Evolutionary conservation across 305 asterid genomes (phyloP).

Genomic region (Fraxinus albicans): DNA sequence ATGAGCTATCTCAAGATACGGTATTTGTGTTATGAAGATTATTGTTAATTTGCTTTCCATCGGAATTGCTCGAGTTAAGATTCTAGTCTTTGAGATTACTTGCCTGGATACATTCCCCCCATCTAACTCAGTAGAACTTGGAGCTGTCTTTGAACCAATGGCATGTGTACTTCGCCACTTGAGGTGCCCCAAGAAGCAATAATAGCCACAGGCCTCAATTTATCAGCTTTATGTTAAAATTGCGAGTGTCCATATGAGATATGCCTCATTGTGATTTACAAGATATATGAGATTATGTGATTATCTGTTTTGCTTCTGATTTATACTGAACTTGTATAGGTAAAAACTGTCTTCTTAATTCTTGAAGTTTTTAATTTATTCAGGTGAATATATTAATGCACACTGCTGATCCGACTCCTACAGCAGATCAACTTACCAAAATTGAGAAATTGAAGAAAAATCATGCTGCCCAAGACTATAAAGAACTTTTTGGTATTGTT

Average conservation of each 20-base stretch:
- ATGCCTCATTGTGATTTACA: slow-evolving; percentile 1
- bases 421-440: background rate
- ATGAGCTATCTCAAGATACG: background rate
- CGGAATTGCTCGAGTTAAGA: background rate
- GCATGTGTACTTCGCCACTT: background rate
- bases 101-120: background rate
- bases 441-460: slow-evolving; percentile 32
- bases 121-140: background rate
- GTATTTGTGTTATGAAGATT: background rate
- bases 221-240: background rate
- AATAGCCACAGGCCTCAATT: background rate
- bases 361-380: slow-evolving; percentile 4
- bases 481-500: slow-evolving; percentile 32
- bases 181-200: background rate
- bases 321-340: slow-evolving; percentile 3
- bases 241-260: background rate
- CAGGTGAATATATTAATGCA: slow-evolving; percentile 67
- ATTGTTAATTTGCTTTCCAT: background rate
- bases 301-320: background rate
- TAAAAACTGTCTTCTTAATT: background rate
- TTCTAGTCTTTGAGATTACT: background rate
- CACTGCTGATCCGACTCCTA: slow-evolving; percentile 46
- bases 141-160: background rate
- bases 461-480: slow-evolving; percentile 28
- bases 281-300: background rate